These are phyloP conservation scores for Saccharomycopsis crataegensis DNA, from an alignment of 1,139 yeast genomes.

Conservation along the genomic window DNA sequence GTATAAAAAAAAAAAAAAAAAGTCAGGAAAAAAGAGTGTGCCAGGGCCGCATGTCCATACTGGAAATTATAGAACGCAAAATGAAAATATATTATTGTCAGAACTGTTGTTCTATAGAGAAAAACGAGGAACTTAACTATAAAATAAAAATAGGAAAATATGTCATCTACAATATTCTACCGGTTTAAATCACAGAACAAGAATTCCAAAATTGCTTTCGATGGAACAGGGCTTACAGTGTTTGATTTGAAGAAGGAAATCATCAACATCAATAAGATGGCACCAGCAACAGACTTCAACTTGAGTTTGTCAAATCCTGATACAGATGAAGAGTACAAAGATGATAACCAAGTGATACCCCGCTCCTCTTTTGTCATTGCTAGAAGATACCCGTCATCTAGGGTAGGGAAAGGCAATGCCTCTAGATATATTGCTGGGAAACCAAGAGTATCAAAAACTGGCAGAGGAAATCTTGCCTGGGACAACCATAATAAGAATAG, in stretches of 20 bases:
- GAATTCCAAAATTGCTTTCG: conserved; percentile 75
- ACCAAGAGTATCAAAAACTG: conserved; percentile 49
- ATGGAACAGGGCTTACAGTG: conserved; percentile 93
- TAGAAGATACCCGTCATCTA: conserved; percentile 66
- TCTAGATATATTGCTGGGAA: conserved; percentile 82
- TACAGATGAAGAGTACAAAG: conserved; percentile 73
- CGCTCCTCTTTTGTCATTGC: conserved; percentile 82
- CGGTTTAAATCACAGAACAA: conserved; percentile 79
- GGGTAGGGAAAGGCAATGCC: conserved; percentile 59
- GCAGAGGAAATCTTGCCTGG: conserved; percentile 22
- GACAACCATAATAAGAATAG: conserved; percentile 15
- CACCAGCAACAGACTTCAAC: conserved; percentile 81
- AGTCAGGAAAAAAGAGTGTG: too few relatives aligned
- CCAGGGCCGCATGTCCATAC: too few relatives aligned
- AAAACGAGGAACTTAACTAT: too few relatives aligned
- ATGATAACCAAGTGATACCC: conserved; percentile 77
- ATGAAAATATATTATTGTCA: too few relatives aligned
- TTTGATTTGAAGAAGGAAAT: conserved; percentile 92
- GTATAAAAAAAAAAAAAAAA: too few relatives aligned
- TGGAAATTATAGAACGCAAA: too few relatives aligned
- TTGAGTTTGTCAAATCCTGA: conserved; percentile 71
- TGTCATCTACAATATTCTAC: conserved; percentile 90
- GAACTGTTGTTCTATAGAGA: too few relatives aligned
- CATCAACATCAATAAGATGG: conserved; percentile 70
- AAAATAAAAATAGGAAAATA: conserved; percentile 24